A percentile compares a stretch with the other conserved stretches of the same genome.
Conservation (phyloP, 352 stramenopile genomes). For the Pythium apleroticum region DNA sequence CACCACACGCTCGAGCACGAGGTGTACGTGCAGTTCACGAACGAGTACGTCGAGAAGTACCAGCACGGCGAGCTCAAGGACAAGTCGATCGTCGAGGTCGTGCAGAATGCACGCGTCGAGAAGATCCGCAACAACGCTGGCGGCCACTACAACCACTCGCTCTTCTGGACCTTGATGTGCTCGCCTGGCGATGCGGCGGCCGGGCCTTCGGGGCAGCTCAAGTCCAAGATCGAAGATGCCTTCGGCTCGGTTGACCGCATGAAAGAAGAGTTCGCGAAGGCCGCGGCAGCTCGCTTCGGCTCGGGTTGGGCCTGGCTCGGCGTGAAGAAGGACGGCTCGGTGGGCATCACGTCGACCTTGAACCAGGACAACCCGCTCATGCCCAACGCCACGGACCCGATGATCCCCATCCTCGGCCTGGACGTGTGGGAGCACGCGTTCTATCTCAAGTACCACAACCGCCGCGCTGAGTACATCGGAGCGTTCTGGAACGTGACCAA, state of each 20-base stretch:
- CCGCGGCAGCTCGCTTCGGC: conserved; percentile 48
- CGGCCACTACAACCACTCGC: conserved; percentile 34
- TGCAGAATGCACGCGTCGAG: conserved; percentile 33
- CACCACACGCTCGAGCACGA: conserved; percentile 57
- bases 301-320: conserved; percentile 65
- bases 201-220: conserved; percentile 32
- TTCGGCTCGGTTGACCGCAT: conserved; percentile 54
- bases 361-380: conserved; percentile 76
- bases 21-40: conserved; percentile 38
- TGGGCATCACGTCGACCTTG: conserved; percentile 86
- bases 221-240: conserved; percentile 41
- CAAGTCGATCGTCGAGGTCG: conserved; percentile 33
- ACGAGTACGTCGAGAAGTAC: conserved; percentile 40
- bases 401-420: conserved; percentile 77
- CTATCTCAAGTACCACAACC: conserved; percentile 61
- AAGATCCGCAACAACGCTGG: conserved; percentile 33
- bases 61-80: conserved; percentile 37
- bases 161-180: conserved; percentile 35
- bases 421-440: conserved; percentile 64
- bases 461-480: conserved; percentile 48
- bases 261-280: conserved; percentile 47
- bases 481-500: conserved; percentile 51
- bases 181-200: conserved; percentile 18
- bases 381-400: conserved; percentile 23
- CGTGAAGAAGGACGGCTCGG: conserved; percentile 50